A percentile compares a stretch with the other conserved stretches of the same genome.
Evolutionary conservation across 495 filamentous ascomycete species (phyloP).

Genomic region (Penicillium robsamsonii): DNA sequence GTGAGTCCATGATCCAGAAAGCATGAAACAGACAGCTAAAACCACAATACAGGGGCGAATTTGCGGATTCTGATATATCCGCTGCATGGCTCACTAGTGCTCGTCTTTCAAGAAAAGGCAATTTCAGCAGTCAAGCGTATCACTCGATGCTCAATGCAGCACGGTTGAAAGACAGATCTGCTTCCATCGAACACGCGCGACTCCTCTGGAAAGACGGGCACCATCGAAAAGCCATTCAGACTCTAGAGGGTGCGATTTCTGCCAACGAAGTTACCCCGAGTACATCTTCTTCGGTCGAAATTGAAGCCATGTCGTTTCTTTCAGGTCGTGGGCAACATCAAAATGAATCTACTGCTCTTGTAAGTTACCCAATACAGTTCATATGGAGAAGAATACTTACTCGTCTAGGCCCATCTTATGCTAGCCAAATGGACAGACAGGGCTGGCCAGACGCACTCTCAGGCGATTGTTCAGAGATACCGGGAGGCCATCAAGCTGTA

Average conservation of each 20-base stretch:
- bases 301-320: slow-evolving; percentile 30
- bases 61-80: slow-evolving; percentile 68
- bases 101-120: slow-evolving; percentile 79
- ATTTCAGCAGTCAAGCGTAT: slow-evolving; percentile 80
- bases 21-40: slow-evolving; percentile 11
- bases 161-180: slow-evolving; percentile 75
- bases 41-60: slow-evolving; percentile 33
- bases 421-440: slow-evolving; percentile 96
- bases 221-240: slow-evolving; percentile 92
- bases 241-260: slow-evolving; percentile 77
- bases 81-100: slow-evolving; percentile 84
- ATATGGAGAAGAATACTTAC: slow-evolving; percentile 4
- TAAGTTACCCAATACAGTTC: slow-evolving; percentile 16
- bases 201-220: slow-evolving; percentile 94
- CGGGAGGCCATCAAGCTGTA: slow-evolving; percentile 61
- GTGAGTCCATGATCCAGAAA: slow-evolving; percentile 21
- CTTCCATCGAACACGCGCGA: slow-evolving; percentile 87
- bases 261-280: slow-evolving; percentile 62
- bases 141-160: slow-evolving; percentile 89
- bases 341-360: slow-evolving; percentile 48
- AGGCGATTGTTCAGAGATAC: slow-evolving; percentile 73
- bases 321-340: slow-evolving; percentile 42
- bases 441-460: slow-evolving; percentile 84
- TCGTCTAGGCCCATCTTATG: slow-evolving; percentile 65
- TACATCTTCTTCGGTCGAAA: slow-evolving; percentile 45